These are phyloP conservation scores for Penicillium aurantiogriseum DNA, from an alignment of 2,329 filamentous ascomycete species.

Conservation along the genomic window DNA sequence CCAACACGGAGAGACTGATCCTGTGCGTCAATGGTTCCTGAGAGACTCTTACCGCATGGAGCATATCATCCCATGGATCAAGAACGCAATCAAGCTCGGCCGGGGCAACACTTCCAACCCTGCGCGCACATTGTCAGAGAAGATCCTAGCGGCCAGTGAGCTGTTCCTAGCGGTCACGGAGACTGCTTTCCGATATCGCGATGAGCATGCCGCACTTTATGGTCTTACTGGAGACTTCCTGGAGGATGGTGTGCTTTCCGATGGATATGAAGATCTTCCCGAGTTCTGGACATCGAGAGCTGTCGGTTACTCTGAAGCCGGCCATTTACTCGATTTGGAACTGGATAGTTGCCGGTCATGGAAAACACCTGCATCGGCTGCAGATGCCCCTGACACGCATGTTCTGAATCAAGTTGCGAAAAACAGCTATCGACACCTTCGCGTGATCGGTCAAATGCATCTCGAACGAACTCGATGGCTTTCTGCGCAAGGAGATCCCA, in stretches of 20 bases:
- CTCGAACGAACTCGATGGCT: slow-evolving; percentile 61
- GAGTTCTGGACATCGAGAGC: slow-evolving; percentile 79
- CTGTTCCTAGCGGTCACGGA: slow-evolving; percentile 66
- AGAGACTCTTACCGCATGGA: slow-evolving; percentile 71
- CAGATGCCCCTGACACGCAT: slow-evolving; percentile 34
- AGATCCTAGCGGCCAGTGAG: slow-evolving; percentile 69
- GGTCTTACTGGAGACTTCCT: slow-evolving; percentile 68
- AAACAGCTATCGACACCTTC: slow-evolving; percentile 55
- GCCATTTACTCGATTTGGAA: slow-evolving; percentile 42
- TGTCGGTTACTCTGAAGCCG: slow-evolving; percentile 39
- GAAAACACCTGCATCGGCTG: slow-evolving; percentile 35
- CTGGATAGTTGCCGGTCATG: slow-evolving; percentile 42
- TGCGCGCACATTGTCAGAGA: slow-evolving; percentile 43
- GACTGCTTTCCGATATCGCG: slow-evolving; percentile 68
- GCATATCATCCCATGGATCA: slow-evolving; percentile 75
- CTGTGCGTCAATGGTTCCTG: slow-evolving; percentile 82
- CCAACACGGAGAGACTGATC: slow-evolving; percentile 69
- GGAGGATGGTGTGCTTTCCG: slow-evolving; percentile 61
- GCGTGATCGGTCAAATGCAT: slow-evolving; percentile 58
- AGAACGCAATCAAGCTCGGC: slow-evolving; percentile 70
- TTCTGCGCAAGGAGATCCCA: slow-evolving; percentile 51
- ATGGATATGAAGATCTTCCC: slow-evolving; percentile 67
- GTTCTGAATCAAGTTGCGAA: slow-evolving; percentile 50
- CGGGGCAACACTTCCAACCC: slow-evolving; percentile 62
- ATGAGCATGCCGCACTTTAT: slow-evolving; percentile 67